Evolutionary conservation across 106 monocot species (phyloP).

Genomic region (Cymbidium sinense): DNA sequence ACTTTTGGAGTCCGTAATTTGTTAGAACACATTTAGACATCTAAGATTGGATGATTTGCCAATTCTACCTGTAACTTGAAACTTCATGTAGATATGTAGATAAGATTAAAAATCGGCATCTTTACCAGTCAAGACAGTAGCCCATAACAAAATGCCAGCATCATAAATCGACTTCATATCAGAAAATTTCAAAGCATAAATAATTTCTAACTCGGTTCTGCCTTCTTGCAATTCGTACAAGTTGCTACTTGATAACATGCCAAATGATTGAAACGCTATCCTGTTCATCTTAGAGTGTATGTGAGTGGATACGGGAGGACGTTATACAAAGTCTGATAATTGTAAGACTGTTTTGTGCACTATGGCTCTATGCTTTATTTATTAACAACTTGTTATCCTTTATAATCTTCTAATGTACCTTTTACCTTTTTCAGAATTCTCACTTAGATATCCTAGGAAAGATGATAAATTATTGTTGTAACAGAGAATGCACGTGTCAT

Average conservation of each 20-base stretch:
- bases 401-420: background rate
- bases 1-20: too few relatives aligned
- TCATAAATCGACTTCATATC: background rate
- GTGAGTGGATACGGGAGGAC: background rate
- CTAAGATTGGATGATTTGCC: too few relatives aligned
- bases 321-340: background rate
- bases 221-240: background rate
- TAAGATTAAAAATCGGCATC: too few relatives aligned
- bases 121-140: too few relatives aligned
- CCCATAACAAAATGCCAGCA: too few relatives aligned
- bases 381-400: background rate
- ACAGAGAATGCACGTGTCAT: conserved; percentile 86
- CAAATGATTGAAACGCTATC: background rate
- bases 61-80: too few relatives aligned
- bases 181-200: background rate
- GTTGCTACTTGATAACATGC: background rate
- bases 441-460: background rate
- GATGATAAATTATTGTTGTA: background rate
- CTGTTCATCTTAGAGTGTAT: background rate
- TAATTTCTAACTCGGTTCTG: background rate
- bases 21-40: too few relatives aligned
- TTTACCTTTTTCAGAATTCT: background rate
- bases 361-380: background rate
- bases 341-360: background rate
- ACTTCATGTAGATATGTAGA: too few relatives aligned